Evolutionary conservation across 768 basidiomycete species (phyloP).

Genomic region (Cystofilobasidium ferigula): DNA sequence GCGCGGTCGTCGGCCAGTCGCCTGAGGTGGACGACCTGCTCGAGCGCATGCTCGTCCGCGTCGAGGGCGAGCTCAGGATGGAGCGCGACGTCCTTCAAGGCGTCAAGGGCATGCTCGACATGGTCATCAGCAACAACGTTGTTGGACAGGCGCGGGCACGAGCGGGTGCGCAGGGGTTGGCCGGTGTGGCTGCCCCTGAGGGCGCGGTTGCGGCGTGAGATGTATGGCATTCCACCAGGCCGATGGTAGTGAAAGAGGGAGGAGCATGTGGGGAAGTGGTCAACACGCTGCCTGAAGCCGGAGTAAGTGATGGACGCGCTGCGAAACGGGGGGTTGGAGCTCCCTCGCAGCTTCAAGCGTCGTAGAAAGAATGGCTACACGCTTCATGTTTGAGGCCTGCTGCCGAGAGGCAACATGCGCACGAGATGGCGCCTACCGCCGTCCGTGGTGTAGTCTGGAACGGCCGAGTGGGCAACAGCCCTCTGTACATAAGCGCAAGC

Average conservation of each 20-base stretch:
- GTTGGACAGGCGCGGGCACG: neutral
- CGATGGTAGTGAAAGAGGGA: too few relatives aligned
- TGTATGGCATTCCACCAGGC: too few relatives aligned
- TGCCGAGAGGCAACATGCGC: neutral
- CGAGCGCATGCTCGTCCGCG: slow-evolving; percentile 65
- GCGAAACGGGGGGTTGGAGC: too few relatives aligned
- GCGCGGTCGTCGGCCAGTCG: slow-evolving; percentile 81
- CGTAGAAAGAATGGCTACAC: too few relatives aligned
- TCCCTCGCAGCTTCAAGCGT: too few relatives aligned
- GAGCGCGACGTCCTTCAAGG: slow-evolving; percentile 56
- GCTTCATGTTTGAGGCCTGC: neutral
- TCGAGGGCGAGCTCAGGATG: slow-evolving; percentile 74
- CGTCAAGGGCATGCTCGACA: slow-evolving; percentile 25
- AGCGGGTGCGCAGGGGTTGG: neutral
- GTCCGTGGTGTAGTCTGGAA: neutral
- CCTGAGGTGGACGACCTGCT: slow-evolving; percentile 82
- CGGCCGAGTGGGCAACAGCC: neutral
- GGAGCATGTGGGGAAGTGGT: too few relatives aligned
- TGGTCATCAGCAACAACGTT: slow-evolving; percentile 19
- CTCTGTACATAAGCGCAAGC: neutral
- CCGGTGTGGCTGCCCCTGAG: neutral
- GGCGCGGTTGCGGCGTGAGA: neutral
- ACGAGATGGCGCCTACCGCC: neutral
- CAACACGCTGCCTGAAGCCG: too few relatives aligned
- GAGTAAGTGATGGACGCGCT: too few relatives aligned